These are phyloP conservation scores for Termitomyces sp. DNA, from an alignment of 768 basidiomycete genomes.

Conservation along the genomic window DNA sequence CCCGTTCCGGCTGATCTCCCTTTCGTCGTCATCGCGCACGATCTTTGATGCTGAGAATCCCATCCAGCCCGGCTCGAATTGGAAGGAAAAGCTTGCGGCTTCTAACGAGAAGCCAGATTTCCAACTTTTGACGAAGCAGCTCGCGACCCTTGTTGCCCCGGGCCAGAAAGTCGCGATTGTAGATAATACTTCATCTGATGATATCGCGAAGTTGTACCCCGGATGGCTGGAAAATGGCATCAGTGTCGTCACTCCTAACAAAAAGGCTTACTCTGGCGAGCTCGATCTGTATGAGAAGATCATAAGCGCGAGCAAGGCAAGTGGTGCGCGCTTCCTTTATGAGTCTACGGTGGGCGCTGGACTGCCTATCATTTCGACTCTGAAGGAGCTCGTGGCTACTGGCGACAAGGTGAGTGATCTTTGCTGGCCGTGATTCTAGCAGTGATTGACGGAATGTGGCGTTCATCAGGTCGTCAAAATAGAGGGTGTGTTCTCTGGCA, in stretches of 20 bases:
- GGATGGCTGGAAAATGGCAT: constrained; percentile 75
- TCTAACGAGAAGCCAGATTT: constrained; percentile 50
- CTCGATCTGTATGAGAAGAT: constrained; percentile 70
- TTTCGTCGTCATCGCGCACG: constrained; percentile 65
- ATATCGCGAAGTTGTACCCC: constrained; percentile 81
- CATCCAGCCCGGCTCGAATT: constrained; percentile 31
- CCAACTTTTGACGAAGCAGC: constrained; percentile 40
- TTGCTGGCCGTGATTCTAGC: neutral
- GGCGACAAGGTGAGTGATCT: constrained; percentile 74
- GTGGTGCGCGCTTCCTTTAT: constrained; percentile 70
- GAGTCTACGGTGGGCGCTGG: constrained; percentile 97
- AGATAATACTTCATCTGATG: constrained; percentile 90
- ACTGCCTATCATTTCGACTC: constrained; percentile 84
- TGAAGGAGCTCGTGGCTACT: constrained; percentile 89
- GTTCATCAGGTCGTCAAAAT: constrained; percentile 71
- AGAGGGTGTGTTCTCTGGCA: constrained; percentile 97
- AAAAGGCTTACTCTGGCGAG: constrained; percentile 88
- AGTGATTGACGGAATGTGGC: neutral
- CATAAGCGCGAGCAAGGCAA: constrained; percentile 51
- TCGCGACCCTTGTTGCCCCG: constrained; percentile 43
- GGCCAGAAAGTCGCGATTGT: constrained; percentile 67
- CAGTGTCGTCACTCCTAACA: constrained; percentile 94
- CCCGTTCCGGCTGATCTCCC: constrained; percentile 64
- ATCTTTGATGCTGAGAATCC: constrained; percentile 50
- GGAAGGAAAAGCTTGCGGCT: constrained; percentile 38